Evolutionary conservation across 2,329 filamentous ascomycete species (phyloP), one percentile per base, ranked within the genome.

Genomic region (Ascochyta koolunga): DNA sequence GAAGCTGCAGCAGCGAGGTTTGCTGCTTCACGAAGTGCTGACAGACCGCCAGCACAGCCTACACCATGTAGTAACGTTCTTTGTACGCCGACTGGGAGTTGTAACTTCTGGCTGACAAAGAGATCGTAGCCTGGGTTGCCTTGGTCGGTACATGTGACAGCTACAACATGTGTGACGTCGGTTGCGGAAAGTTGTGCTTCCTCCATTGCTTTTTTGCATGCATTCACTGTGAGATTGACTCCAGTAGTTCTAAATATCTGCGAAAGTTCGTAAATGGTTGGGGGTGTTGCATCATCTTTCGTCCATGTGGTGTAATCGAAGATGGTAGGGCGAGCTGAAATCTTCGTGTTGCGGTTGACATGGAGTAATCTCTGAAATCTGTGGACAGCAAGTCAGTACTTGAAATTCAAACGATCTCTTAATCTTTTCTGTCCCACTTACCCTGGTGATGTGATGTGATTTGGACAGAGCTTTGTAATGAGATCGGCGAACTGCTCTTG

Each of bases 1-100:
- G 81, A 80, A 54, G 86, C 82, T 1, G 87, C 87, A 11, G 88
- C 74, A 2, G 86, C 87, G 18, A 90, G 76, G 62, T 88, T 87
- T 1, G 86, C 86, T 0, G 85, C 88, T n/a, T 56, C 50, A 1
- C 70, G 60, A 36, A 69, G 46, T 9, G 69, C 62, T 15, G 73
- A 66, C 4, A 77, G 60, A 1, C 75, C 76, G 15, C 75, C 75
- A 1, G 76, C 75, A 32, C 76, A 77, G 0, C 75, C 76, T 0
- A 76, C 71, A 11, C 75, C 75, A 16, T 73, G 64, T 1, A 78
- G 57, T 0, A 77, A 61, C 1, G 65, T 66, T 13, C 74, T 59
- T 19, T 77, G 69, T 4, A 72, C 72, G 9, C 61, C 58, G n/a
- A 55, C 35, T 10, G 35, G 49, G 8, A 77, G 56, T 0, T 66